A percentile compares a stretch with the other conserved stretches of the same genome.
Evolutionary conservation across 768 basidiomycete genomes (phyloP).

Genomic region (Termitomyces sp.): DNA sequence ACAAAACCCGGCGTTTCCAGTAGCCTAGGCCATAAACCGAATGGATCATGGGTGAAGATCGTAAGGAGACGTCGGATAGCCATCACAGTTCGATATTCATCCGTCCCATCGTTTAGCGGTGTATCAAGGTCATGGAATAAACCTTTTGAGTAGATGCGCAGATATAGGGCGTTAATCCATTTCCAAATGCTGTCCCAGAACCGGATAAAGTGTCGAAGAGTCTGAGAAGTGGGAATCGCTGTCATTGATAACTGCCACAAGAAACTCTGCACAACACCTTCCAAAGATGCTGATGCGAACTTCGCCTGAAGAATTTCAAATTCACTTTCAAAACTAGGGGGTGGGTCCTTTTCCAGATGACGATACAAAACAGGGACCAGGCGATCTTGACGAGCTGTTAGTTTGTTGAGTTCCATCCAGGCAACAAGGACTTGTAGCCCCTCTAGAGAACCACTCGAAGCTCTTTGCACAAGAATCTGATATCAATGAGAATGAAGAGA

Average conservation of each 20-base stretch:
- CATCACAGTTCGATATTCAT: constrained; percentile 1
- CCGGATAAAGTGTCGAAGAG: neutral
- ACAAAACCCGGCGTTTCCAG: neutral
- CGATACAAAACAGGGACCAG: constrained; percentile 1
- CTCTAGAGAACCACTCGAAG: constrained; percentile 1
- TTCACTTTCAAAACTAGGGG: neutral
- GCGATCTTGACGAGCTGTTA: constrained; percentile 5
- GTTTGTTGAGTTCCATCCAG: constrained; percentile 8
- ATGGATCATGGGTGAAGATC: neutral
- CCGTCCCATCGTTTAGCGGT: neutral
- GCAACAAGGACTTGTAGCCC: constrained; percentile 5
- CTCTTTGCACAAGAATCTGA: neutral
- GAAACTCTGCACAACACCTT: constrained; percentile 2
- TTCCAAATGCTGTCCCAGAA: constrained; percentile 5
- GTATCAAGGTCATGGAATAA: neutral
- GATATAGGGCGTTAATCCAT: constrained; percentile 1
- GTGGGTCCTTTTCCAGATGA: neutral
- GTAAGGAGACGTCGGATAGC: neutral
- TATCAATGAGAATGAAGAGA: neutral
- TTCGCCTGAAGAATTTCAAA: neutral
- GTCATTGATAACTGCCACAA: neutral
- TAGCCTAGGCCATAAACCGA: neutral
- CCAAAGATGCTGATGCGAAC: neutral
- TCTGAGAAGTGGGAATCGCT: neutral
- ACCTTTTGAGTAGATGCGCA: neutral